These are phyloP conservation scores for Vaccinium darrowii DNA, from an alignment of 148 eudicot genomes.

Conservation along the genomic window DNA sequence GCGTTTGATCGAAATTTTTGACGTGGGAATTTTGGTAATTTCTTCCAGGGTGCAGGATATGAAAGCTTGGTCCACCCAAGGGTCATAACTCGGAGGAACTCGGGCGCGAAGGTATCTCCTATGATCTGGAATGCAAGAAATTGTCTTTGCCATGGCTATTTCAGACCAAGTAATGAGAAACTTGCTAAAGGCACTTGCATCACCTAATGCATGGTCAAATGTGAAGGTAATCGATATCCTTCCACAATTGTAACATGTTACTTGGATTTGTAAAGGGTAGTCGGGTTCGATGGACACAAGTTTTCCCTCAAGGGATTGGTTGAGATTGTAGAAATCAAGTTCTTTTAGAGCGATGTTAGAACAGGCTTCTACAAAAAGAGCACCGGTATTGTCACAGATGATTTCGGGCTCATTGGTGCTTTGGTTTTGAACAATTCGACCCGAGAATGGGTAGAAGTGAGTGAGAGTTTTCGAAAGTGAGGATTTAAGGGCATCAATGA, in stretches of 20 bases:
- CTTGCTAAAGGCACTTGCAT: conserved; percentile 36
- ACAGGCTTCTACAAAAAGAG: conserved; percentile 30
- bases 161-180: conserved; percentile 35
- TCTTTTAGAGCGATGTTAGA: conserved; percentile 29
- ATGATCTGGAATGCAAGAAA: conserved; percentile 32
- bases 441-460: conserved; percentile 37
- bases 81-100: conserved; percentile 25
- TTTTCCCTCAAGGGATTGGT: conserved; percentile 31
- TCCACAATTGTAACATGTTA: conserved; percentile 27
- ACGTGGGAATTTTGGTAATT: conserved; percentile 24
- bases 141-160: conserved; percentile 18
- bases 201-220: conserved; percentile 39
- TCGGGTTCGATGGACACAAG: conserved; percentile 16
- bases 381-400: conserved; percentile 36
- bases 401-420: conserved; percentile 34
- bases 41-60: conserved; percentile 35
- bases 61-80: conserved; percentile 32
- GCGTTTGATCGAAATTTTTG: conserved; percentile 23
- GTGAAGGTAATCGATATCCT: conserved; percentile 31
- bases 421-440: conserved; percentile 26
- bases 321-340: conserved; percentile 31
- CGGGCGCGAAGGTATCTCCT: conserved; percentile 25
- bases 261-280: conserved; percentile 29
- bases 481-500: conserved; percentile 14
- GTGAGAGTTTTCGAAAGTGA: conserved; percentile 31